A percentile compares a stretch with the other conserved stretches of the same genome.
Conservation (phyloP, 139 green algal species). For the Pedinophyceae sp. region DNA sequence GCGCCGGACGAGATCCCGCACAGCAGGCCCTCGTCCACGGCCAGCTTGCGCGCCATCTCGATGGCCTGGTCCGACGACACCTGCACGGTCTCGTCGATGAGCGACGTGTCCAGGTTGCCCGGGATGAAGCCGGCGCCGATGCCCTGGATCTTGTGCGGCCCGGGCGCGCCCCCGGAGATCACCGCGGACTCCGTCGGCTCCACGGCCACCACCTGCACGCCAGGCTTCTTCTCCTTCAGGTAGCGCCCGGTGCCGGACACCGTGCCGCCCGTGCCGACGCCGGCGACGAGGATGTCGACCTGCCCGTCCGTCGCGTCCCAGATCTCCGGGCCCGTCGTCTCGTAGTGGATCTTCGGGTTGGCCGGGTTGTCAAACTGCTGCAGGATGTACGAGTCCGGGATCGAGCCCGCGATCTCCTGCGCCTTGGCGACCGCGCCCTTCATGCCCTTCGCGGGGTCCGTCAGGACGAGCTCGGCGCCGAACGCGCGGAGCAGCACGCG, state of each 20-base stretch:
- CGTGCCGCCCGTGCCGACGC: slow-evolving; percentile 80
- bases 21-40: slow-evolving; percentile 69
- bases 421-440: slow-evolving; percentile 39
- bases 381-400: slow-evolving; percentile 36
- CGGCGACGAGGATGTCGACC: slow-evolving; percentile 23
- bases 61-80: slow-evolving; percentile 72
- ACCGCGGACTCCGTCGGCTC: slow-evolving; percentile 64
- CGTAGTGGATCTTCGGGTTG: slow-evolving; percentile 28
- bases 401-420: slow-evolving; percentile 37
- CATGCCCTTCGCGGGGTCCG: slow-evolving; percentile 53
- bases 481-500: slow-evolving; percentile 23
- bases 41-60: slow-evolving; percentile 63
- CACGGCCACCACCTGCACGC: slow-evolving; percentile 35
- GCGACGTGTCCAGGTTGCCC: slow-evolving; percentile 54
- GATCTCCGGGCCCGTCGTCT: slow-evolving; percentile 22
- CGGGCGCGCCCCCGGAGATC: slow-evolving; percentile 45
- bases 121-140: slow-evolving; percentile 76
- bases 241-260: slow-evolving; percentile 63
- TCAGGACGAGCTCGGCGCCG: slow-evolving; percentile 37
- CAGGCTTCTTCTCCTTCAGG: slow-evolving; percentile 33
- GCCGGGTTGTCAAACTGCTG: slow-evolving; percentile 58
- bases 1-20: slow-evolving; percentile 51
- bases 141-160: slow-evolving; percentile 91
- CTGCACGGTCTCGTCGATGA: slow-evolving; percentile 39
- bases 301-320: slow-evolving; percentile 14